Percentiles rank a stretch among this genome's conserved stretches.
phyloP scores from a whole-genome alignment of 768 basidiomycete species.

The Boletus edulis region DNA sequence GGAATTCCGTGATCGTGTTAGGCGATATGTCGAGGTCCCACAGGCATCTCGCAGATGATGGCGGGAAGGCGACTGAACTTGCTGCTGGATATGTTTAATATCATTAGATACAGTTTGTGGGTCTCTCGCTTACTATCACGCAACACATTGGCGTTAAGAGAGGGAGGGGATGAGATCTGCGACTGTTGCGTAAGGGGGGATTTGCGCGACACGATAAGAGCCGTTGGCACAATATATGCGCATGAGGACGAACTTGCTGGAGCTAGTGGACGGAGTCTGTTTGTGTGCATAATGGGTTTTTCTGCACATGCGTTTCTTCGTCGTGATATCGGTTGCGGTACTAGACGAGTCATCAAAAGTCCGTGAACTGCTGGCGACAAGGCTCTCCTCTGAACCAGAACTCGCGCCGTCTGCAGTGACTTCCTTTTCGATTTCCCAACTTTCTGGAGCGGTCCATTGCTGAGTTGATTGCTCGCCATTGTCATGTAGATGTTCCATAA shows the following conservation, averaged over 20 bases:
- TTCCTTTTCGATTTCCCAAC: constrained; percentile 67
- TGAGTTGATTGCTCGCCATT: constrained; percentile 19
- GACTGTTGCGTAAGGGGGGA: constrained; percentile 64
- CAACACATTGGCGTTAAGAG: constrained; percentile 58
- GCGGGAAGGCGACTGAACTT: constrained; percentile 76
- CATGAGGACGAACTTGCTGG: constrained; percentile 46
- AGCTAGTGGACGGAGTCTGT: constrained; percentile 8
- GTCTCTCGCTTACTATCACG: constrained; percentile 50
- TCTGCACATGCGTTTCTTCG: too few species aligned
- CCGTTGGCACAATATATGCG: constrained; percentile 77
- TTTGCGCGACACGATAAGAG: constrained; percentile 66
- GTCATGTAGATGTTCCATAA: constrained; percentile 5
- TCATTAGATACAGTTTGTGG: constrained; percentile 69
- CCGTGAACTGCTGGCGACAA: constrained; percentile 14
- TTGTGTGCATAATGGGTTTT: constrained; percentile 1
- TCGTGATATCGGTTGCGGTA: constrained; percentile 3
- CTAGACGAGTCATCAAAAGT: constrained; percentile 12
- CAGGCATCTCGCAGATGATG: constrained; percentile 69
- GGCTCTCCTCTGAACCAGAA: constrained; percentile 39
- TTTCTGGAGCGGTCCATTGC: constrained; percentile 71
- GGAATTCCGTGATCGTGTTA: constrained; percentile 82
- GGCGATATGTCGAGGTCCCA: constrained; percentile 91
- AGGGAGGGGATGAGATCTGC: constrained; percentile 57
- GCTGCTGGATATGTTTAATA: constrained; percentile 95
- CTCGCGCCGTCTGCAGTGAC: constrained; percentile 40